Conservation (phyloP, 192 early-diverging fungal species). For the Coemansia sp. region DNA sequence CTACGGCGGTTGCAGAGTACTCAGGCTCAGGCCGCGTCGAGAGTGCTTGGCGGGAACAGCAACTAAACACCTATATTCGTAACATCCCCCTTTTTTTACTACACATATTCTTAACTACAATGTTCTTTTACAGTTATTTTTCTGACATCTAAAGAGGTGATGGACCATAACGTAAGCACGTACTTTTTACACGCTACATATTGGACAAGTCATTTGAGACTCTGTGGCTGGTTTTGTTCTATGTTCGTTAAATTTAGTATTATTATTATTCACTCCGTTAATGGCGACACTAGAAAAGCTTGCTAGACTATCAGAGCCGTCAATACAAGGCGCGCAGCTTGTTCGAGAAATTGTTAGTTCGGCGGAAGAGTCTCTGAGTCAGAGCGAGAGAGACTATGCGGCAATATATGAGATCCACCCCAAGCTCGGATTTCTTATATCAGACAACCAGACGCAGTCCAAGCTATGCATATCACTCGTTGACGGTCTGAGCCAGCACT, state of each 20-base stretch:
- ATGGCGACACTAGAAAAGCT: conserved; percentile 56
- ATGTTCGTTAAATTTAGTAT: background rate
- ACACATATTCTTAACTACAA: background rate
- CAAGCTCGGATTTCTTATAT: conserved; percentile 46
- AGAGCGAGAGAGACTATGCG: conserved; percentile 36
- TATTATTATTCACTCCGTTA: background rate
- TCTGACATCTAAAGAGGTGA: too few species aligned
- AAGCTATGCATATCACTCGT: conserved; percentile 33
- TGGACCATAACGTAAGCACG: background rate
- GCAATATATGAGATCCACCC: conserved; percentile 48
- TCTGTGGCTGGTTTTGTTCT: background rate
- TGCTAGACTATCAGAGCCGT: conserved; percentile 54
- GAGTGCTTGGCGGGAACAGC: conserved; percentile 41
- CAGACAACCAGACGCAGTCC: conserved; percentile 41
- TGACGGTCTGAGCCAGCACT: conserved; percentile 25
- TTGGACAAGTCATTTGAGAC: too few species aligned
- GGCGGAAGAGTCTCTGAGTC: conserved; percentile 27
- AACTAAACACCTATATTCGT: conserved; percentile 11
- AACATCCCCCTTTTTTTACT: background rate
- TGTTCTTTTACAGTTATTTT: background rate
- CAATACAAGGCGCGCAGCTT: conserved; percentile 47
- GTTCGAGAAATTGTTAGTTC: conserved; percentile 25
- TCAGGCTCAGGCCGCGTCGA: conserved; percentile 66
- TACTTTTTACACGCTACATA: background rate
- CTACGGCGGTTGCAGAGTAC: conserved; percentile 76